A percentile compares a stretch with the other conserved stretches of the same genome.
Conservation (phyloP, 2,329 filamentous ascomycete species). For the Teratosphaeria destructans region DNA sequence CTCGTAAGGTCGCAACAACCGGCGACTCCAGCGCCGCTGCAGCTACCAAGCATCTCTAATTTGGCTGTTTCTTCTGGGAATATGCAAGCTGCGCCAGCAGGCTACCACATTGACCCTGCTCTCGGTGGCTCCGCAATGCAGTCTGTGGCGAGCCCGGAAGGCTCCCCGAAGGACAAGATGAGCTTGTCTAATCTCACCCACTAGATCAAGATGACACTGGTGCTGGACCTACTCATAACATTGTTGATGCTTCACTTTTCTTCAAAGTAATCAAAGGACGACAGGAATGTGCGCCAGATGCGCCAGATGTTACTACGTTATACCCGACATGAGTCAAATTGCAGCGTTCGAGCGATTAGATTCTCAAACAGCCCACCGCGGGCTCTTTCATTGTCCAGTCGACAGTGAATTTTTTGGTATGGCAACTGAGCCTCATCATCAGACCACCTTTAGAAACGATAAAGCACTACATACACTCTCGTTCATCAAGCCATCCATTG, state of each 20-base stretch:
- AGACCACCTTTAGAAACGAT: neutral
- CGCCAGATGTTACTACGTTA: neutral
- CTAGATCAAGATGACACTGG: conserved; percentile 2
- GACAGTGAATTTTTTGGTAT: neutral
- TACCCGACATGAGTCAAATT: neutral
- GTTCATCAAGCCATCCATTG: neutral
- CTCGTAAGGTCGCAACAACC: conserved; percentile 5
- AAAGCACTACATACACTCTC: neutral
- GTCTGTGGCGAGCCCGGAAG: conserved; percentile 19
- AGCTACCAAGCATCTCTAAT: conserved; percentile 20
- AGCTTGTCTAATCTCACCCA: conserved; percentile 28
- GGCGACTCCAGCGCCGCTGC: conserved; percentile 12
- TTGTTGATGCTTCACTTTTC: neutral
- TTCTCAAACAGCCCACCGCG: neutral
- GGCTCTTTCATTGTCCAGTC: neutral
- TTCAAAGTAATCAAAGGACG: neutral
- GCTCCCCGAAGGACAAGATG: conserved; percentile 29
- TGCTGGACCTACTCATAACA: neutral
- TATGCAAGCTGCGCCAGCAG: neutral
- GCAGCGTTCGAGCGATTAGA: neutral
- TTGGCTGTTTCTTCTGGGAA: conserved; percentile 6
- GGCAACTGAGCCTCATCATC: neutral
- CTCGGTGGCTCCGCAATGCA: conserved; percentile 13
- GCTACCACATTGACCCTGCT: conserved; percentile 5
- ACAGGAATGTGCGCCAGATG: neutral